Conservation (phyloP, 192 early-diverging fungal genomes). For the Backusella sp. region DNA sequence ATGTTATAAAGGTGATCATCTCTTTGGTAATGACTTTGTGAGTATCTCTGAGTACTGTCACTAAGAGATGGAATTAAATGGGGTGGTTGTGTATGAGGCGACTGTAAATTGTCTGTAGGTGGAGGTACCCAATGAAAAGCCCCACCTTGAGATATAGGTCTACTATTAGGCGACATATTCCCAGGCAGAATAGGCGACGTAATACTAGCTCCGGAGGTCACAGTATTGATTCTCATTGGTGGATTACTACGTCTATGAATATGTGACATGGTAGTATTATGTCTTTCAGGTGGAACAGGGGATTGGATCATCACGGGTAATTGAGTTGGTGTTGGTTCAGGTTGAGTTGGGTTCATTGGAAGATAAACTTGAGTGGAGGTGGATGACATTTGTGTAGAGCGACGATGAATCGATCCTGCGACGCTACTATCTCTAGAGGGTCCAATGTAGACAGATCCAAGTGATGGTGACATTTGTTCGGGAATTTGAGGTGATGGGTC, state of each 20-base stretch:
- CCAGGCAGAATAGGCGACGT: background rate
- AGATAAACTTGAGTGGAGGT: background rate
- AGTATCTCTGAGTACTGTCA: background rate
- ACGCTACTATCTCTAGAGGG: background rate
- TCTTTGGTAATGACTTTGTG: background rate
- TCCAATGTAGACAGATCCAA: background rate
- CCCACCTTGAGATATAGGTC: background rate
- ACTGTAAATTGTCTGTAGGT: background rate
- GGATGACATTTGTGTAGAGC: background rate
- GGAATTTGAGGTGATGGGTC: background rate
- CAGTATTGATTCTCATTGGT: background rate
- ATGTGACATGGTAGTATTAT: background rate
- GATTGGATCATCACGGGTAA: background rate
- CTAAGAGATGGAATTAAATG: background rate
- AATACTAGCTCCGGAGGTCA: background rate
- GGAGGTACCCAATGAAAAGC: background rate
- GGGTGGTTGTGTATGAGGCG: background rate
- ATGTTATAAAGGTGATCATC: background rate
- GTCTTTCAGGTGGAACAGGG: background rate
- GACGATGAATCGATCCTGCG: background rate
- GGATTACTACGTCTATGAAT: background rate
- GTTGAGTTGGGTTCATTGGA: background rate
- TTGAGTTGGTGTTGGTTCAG: background rate
- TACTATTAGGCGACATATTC: background rate
- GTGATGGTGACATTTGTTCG: background rate